Conservation (phyloP, 345 rosid species). For the Lenwebbia sp. region DNA sequence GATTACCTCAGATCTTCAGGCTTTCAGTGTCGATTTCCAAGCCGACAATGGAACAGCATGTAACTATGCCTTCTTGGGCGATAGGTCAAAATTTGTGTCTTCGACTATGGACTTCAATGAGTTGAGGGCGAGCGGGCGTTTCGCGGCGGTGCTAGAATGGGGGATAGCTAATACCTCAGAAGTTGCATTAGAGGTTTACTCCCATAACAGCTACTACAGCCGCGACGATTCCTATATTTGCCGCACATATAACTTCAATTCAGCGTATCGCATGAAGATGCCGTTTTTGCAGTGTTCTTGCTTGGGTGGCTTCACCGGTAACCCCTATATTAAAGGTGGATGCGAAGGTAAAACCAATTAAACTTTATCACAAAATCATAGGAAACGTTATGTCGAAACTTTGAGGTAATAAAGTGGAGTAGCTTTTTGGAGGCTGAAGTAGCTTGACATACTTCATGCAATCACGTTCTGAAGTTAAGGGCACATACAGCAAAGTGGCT, state of each 20-base stretch:
- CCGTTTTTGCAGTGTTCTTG: not conserved
- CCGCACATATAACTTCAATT: no score
- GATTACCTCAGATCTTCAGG: not conserved
- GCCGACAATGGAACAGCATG: not conserved
- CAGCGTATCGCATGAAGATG: not conserved
- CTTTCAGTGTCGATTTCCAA: not conserved
- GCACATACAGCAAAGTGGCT: not conserved
- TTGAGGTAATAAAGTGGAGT: not conserved
- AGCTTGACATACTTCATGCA: not conserved
- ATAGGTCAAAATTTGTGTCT: not conserved
- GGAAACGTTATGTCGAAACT: not conserved
- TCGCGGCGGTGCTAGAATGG: not conserved
- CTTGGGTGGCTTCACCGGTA: not conserved
- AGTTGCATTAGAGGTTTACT: rapidly evolving
- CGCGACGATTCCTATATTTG: no score
- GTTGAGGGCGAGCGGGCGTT: not conserved
- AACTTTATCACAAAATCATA: not conserved
- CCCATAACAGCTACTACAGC: no score
- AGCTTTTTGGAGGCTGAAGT: not conserved
- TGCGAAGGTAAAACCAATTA: not conserved
- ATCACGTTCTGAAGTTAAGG: not conserved
- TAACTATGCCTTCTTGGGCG: not conserved
- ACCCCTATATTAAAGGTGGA: not conserved
- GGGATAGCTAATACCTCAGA: not conserved
- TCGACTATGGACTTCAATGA: no score